phyloP scores from a whole-genome alignment of 805 yeast species.

The Ogataea allantospora region DNA sequence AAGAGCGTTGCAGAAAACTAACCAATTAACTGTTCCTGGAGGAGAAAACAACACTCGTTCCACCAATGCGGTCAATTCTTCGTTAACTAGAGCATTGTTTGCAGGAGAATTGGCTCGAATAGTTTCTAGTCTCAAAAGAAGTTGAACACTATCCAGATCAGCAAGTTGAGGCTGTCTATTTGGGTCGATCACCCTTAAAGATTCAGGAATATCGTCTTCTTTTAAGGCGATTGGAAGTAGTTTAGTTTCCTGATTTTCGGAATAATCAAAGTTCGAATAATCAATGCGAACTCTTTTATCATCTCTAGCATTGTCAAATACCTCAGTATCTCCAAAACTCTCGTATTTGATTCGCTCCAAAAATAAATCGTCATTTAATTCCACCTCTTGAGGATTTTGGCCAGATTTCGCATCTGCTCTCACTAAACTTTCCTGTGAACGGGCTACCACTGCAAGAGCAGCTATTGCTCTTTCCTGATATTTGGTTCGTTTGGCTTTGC shows the following conservation, averaged over 20 bases:
- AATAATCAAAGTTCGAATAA: slow-evolving; percentile 20
- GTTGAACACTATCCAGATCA: slow-evolving; percentile 69
- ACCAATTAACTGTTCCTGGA: slow-evolving; percentile 58
- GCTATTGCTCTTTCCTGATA: slow-evolving; percentile 72
- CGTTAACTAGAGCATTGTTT: slow-evolving; percentile 68
- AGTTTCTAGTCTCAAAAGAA: slow-evolving; percentile 64
- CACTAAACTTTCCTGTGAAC: slow-evolving; percentile 36
- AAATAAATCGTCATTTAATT: slow-evolving; percentile 71
- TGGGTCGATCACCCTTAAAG: slow-evolving; percentile 61
- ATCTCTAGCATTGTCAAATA: slow-evolving; percentile 34
- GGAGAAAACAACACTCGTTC: slow-evolving; percentile 64
- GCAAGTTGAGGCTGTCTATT: slow-evolving; percentile 75
- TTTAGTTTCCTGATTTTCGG: slow-evolving; percentile 30
- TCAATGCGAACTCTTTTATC: slow-evolving; percentile 45
- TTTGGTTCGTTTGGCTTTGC: slow-evolving; percentile 83
- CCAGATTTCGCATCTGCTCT: slow-evolving; percentile 18
- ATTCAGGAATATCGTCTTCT: slow-evolving; percentile 61
- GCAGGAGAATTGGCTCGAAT: slow-evolving; percentile 70
- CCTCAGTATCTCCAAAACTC: slow-evolving; percentile 48
- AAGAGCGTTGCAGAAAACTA: slow-evolving; percentile 72
- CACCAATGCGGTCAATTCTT: slow-evolving; percentile 77
- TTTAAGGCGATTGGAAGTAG: slow-evolving; percentile 62
- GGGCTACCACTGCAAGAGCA: slow-evolving; percentile 74
- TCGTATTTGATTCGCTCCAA: slow-evolving; percentile 75
- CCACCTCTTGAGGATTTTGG: slow-evolving; percentile 53